Conservation (phyloP, 139 green algal genomes). For the Chlorella sp. region DNA sequence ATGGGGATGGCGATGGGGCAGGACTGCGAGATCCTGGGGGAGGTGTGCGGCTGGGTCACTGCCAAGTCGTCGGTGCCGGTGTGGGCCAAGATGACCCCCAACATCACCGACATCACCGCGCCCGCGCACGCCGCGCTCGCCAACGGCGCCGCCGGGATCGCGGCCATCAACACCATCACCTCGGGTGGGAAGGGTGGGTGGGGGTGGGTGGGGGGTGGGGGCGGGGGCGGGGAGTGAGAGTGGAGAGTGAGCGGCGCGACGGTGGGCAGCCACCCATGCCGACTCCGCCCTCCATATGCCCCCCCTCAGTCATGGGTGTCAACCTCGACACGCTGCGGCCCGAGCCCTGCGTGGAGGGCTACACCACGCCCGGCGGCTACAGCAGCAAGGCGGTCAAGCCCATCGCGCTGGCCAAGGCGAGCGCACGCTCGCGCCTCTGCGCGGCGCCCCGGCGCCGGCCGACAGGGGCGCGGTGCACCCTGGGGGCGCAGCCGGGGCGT, state of each 20-base stretch:
- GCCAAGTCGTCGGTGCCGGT: slow-evolving; percentile 82
- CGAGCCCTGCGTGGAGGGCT: slow-evolving; percentile 67
- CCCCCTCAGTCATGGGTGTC: slow-evolving; percentile 94
- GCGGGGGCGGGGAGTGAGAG: too few relatives aligned
- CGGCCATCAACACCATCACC: slow-evolving; percentile 91
- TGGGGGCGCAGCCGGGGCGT: too few relatives aligned
- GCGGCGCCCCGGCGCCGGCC: too few relatives aligned
- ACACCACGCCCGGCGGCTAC: slow-evolving; percentile 83
- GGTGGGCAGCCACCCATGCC: too few relatives aligned
- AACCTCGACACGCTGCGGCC: slow-evolving; percentile 93
- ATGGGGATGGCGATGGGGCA: slow-evolving; percentile 81
- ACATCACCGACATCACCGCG: slow-evolving; percentile 78
- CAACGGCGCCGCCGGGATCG: slow-evolving; percentile 76
- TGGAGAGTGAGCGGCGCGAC: too few relatives aligned
- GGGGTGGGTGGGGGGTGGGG: too few relatives aligned
- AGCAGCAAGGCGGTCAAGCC: slow-evolving; percentile 91
- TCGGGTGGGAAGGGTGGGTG: too few relatives aligned
- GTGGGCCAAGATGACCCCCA: slow-evolving; percentile 99
- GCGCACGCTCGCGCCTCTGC: too few relatives aligned
- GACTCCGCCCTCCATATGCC: too few relatives aligned
- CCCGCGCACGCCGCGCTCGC: slow-evolving; percentile 40
- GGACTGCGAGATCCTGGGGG: slow-evolving; percentile 60
- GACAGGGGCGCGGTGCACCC: too few relatives aligned
- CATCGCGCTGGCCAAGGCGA: slow-evolving; percentile 94
- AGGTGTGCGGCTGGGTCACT: slow-evolving; percentile 95